Base-by-base conservation (phyloP, 768 basidiomycete species). In the Kwoniella dejecticola region DNA sequence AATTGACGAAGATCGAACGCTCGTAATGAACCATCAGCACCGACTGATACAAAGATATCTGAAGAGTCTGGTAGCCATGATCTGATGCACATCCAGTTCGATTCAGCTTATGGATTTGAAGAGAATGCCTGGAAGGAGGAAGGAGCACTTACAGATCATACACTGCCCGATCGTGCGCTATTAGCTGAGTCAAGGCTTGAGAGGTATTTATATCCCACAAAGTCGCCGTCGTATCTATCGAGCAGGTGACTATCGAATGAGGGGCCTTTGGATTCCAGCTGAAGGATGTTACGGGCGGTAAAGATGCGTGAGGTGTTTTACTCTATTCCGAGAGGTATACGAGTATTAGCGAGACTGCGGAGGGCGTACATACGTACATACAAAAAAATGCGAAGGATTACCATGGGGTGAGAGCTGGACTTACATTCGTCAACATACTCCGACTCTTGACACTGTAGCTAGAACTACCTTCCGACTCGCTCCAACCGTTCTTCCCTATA, bases 201-300 rank as follows among this genome's bases (percentile, higher is more conserved):
- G 87, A 85, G 3, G 91, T 91, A 71, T 95, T 89, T 75, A 99
- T 90, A 79, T 99, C 96, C 96, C 96, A 99, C 23, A 98, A 89
- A 1, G 96, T 98, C 77, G 95, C 98, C 13, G 94, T 96, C 52
- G 96, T 99, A 76, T 99, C 96, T 70, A 98, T 95, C 7, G 93
- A 96, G 23, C 95, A 94, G 5, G 96, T 99, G 36, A 98, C 95
- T 69, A 98, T 88, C 50, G 91, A 85, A 64, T 86, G 87, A 0
- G 95, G 92, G 0, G 88, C 83, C 73, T 93, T 89, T 70, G 92
- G 88, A 75, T 96, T 97, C 96, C 96, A 99, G 0, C 93, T 93
- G 80, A 99, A 96, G 77, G 89, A 91, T 12, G 96, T 99, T 64
- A 98, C 81, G 1, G 96, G 96, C 3, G 96, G 93, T 29, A 86